Conservation (phyloP, 352 stramenopile genomes). For the Phytophthora vignae region DNA sequence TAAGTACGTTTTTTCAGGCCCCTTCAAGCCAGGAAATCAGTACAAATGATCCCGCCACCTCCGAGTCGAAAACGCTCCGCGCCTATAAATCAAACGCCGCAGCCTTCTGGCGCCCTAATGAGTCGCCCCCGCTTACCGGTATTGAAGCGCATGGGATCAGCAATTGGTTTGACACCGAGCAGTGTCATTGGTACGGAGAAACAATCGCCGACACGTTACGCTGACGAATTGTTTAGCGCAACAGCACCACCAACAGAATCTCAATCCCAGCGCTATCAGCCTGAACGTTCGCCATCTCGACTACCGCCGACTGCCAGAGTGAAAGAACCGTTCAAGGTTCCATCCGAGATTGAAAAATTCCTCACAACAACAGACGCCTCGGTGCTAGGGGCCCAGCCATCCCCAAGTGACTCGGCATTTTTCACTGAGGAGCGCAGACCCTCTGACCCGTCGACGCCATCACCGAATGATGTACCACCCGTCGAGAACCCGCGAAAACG, state of each 20-base stretch:
- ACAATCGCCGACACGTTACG: conserved; percentile 17
- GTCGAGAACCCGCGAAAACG: neutral
- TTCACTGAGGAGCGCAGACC: neutral
- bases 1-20: too few relatives aligned
- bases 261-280: neutral
- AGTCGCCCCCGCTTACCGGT: neutral
- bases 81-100: neutral
- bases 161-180: neutral
- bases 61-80: neutral
- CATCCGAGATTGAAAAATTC: neutral
- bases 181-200: neutral
- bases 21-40: conserved; percentile 10
- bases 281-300: neutral
- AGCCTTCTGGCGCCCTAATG: neutral
- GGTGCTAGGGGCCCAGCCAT: neutral
- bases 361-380: neutral
- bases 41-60: neutral
- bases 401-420: neutral
- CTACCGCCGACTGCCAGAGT: neutral
- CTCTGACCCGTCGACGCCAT: neutral
- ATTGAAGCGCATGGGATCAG: conserved; percentile 23
- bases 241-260: neutral
- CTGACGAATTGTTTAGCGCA: conserved; percentile 18
- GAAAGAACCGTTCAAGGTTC: neutral
- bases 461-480: neutral